Evolutionary conservation across 257 asterid genomes (phyloP).

Genomic region (Rubia yunnanensis): DNA sequence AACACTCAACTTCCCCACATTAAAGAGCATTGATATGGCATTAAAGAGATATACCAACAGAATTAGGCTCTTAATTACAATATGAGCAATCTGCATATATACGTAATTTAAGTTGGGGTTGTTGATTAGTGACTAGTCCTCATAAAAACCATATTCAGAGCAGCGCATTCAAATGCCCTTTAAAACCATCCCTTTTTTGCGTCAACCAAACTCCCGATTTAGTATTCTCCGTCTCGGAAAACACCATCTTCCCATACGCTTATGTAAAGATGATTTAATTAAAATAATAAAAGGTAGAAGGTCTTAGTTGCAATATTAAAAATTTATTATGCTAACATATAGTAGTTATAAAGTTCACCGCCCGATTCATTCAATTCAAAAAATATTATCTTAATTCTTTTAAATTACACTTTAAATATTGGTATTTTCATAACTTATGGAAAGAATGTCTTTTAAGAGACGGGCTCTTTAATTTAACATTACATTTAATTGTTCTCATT

Average conservation of each 20-base stretch:
- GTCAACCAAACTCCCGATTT: constrained; percentile 16
- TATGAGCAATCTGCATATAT: not conserved
- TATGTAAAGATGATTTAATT: too few relatives aligned
- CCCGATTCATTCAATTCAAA: too few relatives aligned
- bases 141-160: not conserved
- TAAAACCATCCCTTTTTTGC: constrained; percentile 8
- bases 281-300: too few relatives aligned
- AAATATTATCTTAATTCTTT: too few relatives aligned
- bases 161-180: constrained; percentile 13
- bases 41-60: constrained; percentile 22
- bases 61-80: constrained; percentile 16
- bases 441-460: too few relatives aligned
- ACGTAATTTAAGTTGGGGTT: not conserved
- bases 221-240: constrained; percentile 3
- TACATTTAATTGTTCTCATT: not conserved
- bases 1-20: constrained; percentile 24
- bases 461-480: constrained; percentile 11
- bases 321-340: too few relatives aligned
- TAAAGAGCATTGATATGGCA: constrained; percentile 23
- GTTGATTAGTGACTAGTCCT: constrained; percentile 1
- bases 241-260: too few relatives aligned
- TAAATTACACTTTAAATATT: too few relatives aligned
- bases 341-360: too few relatives aligned
- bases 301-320: too few relatives aligned
- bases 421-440: too few relatives aligned